Percentiles rank a stretch among this genome's conserved stretches.
Evolutionary conservation across 768 basidiomycete genomes (phyloP).

Genomic region (Gymnopilus dilepis): DNA sequence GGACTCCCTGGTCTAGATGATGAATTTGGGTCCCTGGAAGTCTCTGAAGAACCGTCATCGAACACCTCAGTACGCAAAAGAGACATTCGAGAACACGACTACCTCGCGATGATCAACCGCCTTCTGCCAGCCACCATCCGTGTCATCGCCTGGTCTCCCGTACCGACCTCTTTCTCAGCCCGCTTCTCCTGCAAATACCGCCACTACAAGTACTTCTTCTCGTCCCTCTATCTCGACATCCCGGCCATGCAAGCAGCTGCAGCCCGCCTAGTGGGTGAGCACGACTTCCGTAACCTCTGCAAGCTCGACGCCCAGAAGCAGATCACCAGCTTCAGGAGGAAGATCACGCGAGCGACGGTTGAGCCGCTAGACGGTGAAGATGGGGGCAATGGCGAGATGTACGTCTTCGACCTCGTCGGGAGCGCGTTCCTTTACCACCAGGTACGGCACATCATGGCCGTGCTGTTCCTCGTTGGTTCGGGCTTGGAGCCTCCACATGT

Average conservation of each 20-base stretch:
- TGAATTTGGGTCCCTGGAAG: conserved; percentile 44
- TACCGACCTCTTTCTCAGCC: conserved; percentile 78
- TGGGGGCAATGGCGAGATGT: conserved; percentile 41
- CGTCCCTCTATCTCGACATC: conserved; percentile 67
- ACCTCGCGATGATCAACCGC: conserved; percentile 81
- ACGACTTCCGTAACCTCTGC: conserved; percentile 96
- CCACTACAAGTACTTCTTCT: conserved; percentile 99
- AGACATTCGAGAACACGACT: conserved; percentile 62
- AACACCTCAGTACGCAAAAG: conserved; percentile 24
- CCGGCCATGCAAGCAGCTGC: conserved; percentile 79
- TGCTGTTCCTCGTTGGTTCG: conserved; percentile 87
- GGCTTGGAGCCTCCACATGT: conserved; percentile 77
- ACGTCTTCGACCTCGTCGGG: conserved; percentile 86
- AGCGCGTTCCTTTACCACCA: conserved; percentile 95
- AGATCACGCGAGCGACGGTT: conserved; percentile 71
- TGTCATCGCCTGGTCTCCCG: conserved; percentile 93
- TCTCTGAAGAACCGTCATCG: conserved; percentile 23
- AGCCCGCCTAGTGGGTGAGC: conserved; percentile 74
- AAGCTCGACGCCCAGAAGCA: conserved; percentile 93
- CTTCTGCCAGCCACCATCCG: conserved; percentile 90
- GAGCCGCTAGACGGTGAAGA: conserved; percentile 42
- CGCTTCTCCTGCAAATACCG: conserved; percentile 85
- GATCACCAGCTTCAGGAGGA: conserved; percentile 77
- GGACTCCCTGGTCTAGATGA: conserved; percentile 36
- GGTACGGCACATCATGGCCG: conserved; percentile 92